These are phyloP conservation scores for Coemansia sp. DNA, from an alignment of 192 early-diverging fungal species.

Conservation along the genomic window DNA sequence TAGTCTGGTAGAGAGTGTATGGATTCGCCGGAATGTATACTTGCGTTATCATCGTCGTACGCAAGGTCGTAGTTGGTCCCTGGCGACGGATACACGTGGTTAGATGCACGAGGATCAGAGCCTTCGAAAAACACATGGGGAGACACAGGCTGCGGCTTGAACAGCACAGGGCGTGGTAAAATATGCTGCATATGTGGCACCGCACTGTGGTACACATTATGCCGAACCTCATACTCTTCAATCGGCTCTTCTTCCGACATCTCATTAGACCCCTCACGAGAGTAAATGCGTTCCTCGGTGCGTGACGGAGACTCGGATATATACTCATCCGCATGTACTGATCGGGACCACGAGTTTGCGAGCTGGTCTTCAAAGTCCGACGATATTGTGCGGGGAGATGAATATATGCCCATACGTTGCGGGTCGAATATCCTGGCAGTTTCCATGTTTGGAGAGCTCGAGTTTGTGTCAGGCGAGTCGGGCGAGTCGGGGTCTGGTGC, in stretches of 20 bases:
- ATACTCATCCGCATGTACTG: too few species aligned
- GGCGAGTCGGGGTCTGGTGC: not conserved
- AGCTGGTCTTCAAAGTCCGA: slow-evolving; percentile 2
- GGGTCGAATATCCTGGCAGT: not conserved
- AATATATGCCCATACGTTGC: slow-evolving; percentile 5
- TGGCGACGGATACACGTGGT: too few species aligned
- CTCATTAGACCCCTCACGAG: too few species aligned
- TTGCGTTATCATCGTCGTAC: slow-evolving; percentile 21
- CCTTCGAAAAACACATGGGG: slow-evolving; percentile 30
- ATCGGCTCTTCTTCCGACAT: slow-evolving; percentile 25
- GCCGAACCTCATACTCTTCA: not conserved
- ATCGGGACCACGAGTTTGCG: too few species aligned
- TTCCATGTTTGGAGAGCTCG: not conserved
- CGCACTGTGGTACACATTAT: too few species aligned
- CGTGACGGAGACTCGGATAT: too few species aligned
- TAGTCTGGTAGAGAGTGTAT: too few species aligned
- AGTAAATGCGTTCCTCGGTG: too few species aligned
- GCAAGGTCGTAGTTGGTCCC: not conserved
- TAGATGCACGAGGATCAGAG: not conserved
- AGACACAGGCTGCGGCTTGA: slow-evolving; percentile 34
- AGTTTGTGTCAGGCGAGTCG: not conserved
- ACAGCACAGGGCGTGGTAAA: not conserved
- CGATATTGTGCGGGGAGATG: slow-evolving; percentile 43
- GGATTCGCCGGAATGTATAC: slow-evolving; percentile 19
- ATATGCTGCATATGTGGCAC: too few species aligned